Percentiles rank a stretch among this genome's conserved stretches.
Evolutionary conservation across 164 flowering plant genomes (phyloP).

Genomic region (Hamamelis virginiana): DNA sequence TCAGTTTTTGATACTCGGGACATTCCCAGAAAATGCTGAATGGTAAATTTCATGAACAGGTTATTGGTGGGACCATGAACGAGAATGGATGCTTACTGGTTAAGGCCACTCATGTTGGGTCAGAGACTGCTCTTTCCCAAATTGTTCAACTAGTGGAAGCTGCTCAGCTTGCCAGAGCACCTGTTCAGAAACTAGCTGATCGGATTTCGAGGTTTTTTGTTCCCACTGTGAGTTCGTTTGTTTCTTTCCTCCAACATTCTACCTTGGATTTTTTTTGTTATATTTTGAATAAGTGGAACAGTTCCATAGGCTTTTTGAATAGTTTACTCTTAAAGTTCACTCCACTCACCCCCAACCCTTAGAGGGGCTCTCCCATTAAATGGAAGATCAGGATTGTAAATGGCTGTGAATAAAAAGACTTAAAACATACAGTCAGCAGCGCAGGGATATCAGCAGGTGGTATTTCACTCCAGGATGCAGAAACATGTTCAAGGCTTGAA

Average conservation of each 20-base stretch:
- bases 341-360: no score
- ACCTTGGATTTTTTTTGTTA: neutral
- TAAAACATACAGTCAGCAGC: neutral
- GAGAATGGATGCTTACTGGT: slow-evolving; percentile 79
- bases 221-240: slow-evolving; percentile 63
- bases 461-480: neutral
- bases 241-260: neutral
- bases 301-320: neutral
- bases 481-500: neutral
- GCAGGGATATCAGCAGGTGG: neutral
- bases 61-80: slow-evolving; percentile 90
- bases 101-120: slow-evolving; percentile 91
- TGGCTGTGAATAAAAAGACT: neutral
- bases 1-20: no score
- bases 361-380: no score
- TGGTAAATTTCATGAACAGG: slow-evolving; percentile 38
- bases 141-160: slow-evolving; percentile 94
- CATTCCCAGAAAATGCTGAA: no score
- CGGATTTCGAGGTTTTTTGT: slow-evolving; percentile 83
- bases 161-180: slow-evolving; percentile 92
- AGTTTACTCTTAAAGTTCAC: neutral
- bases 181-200: slow-evolving; percentile 87
- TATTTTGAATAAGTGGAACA: neutral
- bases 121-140: slow-evolving; percentile 91
- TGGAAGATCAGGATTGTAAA: no score